Conservation (phyloP, 2,329 filamentous ascomycete species). For the Coniochaeta sp. region DNA sequence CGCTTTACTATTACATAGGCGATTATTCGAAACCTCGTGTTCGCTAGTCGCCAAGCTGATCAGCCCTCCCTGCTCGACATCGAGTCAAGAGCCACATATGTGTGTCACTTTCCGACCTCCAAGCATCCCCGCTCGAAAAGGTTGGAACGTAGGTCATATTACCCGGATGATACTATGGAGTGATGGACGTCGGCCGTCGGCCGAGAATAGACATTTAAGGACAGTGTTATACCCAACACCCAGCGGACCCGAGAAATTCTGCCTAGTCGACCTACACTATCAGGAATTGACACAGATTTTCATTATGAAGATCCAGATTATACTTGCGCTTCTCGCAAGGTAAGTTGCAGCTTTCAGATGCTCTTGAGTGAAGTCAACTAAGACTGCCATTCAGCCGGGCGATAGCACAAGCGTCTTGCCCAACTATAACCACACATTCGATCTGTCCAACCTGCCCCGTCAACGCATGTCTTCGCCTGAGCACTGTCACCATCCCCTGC, state of each 20-base stretch:
- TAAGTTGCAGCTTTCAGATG: neutral
- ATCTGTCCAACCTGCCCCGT: neutral
- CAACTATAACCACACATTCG: neutral
- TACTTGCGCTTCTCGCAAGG: neutral
- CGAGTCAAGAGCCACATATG: neutral
- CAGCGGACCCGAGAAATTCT: neutral
- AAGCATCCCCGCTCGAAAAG: neutral
- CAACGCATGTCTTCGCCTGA: neutral
- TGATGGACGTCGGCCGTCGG: neutral
- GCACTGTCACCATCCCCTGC: neutral
- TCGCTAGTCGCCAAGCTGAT: neutral
- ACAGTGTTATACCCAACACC: neutral
- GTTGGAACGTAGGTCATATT: neutral
- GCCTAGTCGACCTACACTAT: neutral
- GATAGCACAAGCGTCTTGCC: neutral
- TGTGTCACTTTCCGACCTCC: neutral
- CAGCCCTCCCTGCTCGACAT: neutral
- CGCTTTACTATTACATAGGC: neutral
- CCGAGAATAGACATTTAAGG: neutral
- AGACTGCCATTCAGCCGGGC: neutral
- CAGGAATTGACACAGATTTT: neutral
- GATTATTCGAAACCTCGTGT: neutral
- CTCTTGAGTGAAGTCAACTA: neutral
- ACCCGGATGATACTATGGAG: neutral
- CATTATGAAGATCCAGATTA: neutral